These are phyloP conservation scores for Diaporthe citri DNA, from an alignment of 2,329 filamentous ascomycete genomes.

Conservation along the genomic window DNA sequence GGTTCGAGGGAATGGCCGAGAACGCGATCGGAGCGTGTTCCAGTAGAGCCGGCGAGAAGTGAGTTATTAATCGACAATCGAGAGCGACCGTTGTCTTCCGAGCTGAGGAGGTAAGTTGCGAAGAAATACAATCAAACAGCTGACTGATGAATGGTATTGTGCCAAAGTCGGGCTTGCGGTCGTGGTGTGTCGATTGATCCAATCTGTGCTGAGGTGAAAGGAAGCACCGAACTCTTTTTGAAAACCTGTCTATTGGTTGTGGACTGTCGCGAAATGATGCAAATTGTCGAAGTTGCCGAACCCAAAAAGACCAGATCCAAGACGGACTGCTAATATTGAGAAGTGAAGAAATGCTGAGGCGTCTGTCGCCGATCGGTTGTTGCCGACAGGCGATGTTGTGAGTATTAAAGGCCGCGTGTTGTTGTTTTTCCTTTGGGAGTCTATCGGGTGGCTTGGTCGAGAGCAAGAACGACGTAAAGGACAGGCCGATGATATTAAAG, in stretches of 20 bases:
- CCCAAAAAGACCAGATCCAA: constrained; percentile 31
- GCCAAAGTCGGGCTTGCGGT: constrained; percentile 13
- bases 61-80: constrained; percentile 10
- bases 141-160: constrained; percentile 27
- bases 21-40: constrained; percentile 12
- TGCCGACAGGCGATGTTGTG: constrained; percentile 2
- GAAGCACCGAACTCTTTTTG: constrained; percentile 8
- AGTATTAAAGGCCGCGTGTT: constrained; percentile 23
- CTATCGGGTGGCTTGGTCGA: constrained; percentile 27
- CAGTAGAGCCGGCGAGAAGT: not conserved
- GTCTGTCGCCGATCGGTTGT: constrained; percentile 4
- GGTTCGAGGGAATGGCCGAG: constrained; percentile 5
- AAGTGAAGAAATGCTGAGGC: constrained; percentile 33
- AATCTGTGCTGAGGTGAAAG: constrained; percentile 29
- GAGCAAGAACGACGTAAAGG: constrained; percentile 34
- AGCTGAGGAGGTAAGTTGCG: not conserved
- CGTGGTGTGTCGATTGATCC: constrained; percentile 34
- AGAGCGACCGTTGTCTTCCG: not conserved
- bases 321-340: constrained; percentile 29
- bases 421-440: constrained; percentile 5
- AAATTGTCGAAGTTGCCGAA: constrained; percentile 29
- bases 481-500: constrained; percentile 36
- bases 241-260: constrained; percentile 11
- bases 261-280: constrained; percentile 35
- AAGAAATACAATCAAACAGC: constrained; percentile 37